Conservation (phyloP, 345 rosid genomes). For the Sisymbrium irio region DNA sequence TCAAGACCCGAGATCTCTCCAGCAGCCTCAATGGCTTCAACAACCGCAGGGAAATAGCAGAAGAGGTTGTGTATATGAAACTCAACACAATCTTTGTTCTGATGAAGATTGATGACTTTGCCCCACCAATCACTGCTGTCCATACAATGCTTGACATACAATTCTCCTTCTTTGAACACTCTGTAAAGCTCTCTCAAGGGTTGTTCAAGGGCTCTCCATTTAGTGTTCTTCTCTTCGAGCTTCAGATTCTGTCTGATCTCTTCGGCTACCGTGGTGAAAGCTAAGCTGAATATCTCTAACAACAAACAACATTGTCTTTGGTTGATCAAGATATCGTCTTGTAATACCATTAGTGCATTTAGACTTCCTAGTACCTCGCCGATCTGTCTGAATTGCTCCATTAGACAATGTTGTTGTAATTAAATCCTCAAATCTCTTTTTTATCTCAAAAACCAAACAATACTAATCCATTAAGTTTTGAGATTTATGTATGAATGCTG, state of each 20-base stretch:
- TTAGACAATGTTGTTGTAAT: slow-evolving; percentile 4
- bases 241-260: slow-evolving; percentile 69
- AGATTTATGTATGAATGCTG: not conserved
- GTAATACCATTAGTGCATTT: slow-evolving; percentile 77
- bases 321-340: slow-evolving; percentile 75
- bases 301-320: slow-evolving; percentile 63
- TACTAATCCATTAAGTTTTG: not conserved
- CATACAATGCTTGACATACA: slow-evolving; percentile 64
- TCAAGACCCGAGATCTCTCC: slow-evolving; percentile 87
- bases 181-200: slow-evolving; percentile 70
- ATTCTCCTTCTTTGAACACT: slow-evolving; percentile 83
- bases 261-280: slow-evolving; percentile 62
- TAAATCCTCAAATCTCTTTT: not conserved
- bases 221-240: slow-evolving; percentile 71
- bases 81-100: slow-evolving; percentile 75
- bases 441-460: not conserved
- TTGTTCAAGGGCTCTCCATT: slow-evolving; percentile 82
- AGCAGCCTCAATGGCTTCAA: slow-evolving; percentile 76
- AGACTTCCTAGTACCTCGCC: slow-evolving; percentile 92
- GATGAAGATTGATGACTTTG: slow-evolving; percentile 64
- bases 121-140: slow-evolving; percentile 79
- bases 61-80: slow-evolving; percentile 81
- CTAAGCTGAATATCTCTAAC: slow-evolving; percentile 56
- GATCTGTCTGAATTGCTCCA: slow-evolving; percentile 88
- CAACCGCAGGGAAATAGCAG: slow-evolving; percentile 53